Evolutionary conservation across 495 filamentous ascomycete species (phyloP), one percentile per base, ranked within the genome.

Genomic region (Penicillium coprophilum): DNA sequence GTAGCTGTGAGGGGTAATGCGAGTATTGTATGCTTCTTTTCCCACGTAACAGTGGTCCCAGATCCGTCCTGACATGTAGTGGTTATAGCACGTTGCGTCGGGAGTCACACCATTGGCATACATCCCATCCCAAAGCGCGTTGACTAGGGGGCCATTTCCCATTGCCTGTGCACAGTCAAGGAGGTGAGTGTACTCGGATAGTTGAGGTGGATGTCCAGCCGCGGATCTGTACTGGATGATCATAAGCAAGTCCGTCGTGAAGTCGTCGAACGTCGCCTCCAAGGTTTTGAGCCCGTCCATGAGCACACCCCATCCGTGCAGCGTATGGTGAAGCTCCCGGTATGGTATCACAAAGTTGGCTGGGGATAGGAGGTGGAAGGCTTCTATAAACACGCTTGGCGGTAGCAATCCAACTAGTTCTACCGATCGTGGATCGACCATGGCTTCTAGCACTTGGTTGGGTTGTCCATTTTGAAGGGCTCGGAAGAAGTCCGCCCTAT

Each of bases 61-160:
- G 41, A 75, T 66, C 20, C 71, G 70, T 1, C 74, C 74, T 28
- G 71, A 76, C 63, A 86, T 74, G 45, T 79, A 82, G 39, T 76
- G 63, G 47, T 87, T 88, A 64, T 85, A 88, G 59, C 82, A 84
- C 49, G 69, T 67, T 2, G 71, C 60, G 61, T 86, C 76, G 1
- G 75, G 81, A n/a, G 55, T 24, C 6, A 83, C 36, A 2, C 61
- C 56, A 6, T 70, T 61, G 15, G 57, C 23, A 7, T 58, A 6
- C 74, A 87, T 80, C 6, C 70, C 61, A 15, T 67, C 57, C 85
- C 86, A 89, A 9, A 85, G 56, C 2, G 62, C 53, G n/a, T 76
- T 63, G 4, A 82, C 82, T 41, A 78, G 62, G 1, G 57, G 36
- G 0, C 47, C 62, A 65, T 84, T 69, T 7, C 77, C 79, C 27